Base-by-base conservation (phyloP, 2,329 filamentous ascomycete genomes). In the Fusarium xyrophilum region DNA sequence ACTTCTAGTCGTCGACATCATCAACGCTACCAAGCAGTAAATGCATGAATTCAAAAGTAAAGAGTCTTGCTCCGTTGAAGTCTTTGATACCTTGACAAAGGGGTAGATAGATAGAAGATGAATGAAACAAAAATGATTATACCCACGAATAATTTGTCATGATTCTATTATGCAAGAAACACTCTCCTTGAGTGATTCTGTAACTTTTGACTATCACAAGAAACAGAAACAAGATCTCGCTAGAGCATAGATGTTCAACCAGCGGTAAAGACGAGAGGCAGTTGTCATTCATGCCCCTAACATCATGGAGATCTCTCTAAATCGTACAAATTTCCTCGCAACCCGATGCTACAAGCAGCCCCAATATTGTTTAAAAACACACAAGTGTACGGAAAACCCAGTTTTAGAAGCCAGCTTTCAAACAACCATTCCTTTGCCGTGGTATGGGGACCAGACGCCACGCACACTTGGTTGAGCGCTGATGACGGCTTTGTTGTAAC, bases 401-500 rank as follows among this genome's bases (percentile, higher is more conserved):
- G 47, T 28, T 15, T 23, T 23, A 23, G 14, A 23, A 59, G 42
- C 52, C 53, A 48, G 40, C 17, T 47, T 56, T 78, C 81, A 88
- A 69, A 89, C 85, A 66, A 77, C 73, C 80, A 85, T 81, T 30
- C 85, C 85, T 58, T 82, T 82, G 67, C 88, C 87, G 77, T 91
- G 89, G 77, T 89, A 91, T 48, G 89, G 89, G 78, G 86, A 89
- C 89, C 89, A 91, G 65, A 91, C 81, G 70, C 89, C 89, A 82
- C 89, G 85, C 54, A 91, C 88, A 80, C 88, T 89, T 68, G 86
- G 82, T 76, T 86, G 89, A 76, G 85, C 84, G 78, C 88, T 90
- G 67, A 81, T 83, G 52, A 91, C 87, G 13, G 89, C 85, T 81
- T 90, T 91, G 77, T 83, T 88, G 62, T 85, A 82, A 73, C 79